Conservation (phyloP, 2,329 filamentous ascomycete genomes). For the Cladosporium colombiae region DNA sequence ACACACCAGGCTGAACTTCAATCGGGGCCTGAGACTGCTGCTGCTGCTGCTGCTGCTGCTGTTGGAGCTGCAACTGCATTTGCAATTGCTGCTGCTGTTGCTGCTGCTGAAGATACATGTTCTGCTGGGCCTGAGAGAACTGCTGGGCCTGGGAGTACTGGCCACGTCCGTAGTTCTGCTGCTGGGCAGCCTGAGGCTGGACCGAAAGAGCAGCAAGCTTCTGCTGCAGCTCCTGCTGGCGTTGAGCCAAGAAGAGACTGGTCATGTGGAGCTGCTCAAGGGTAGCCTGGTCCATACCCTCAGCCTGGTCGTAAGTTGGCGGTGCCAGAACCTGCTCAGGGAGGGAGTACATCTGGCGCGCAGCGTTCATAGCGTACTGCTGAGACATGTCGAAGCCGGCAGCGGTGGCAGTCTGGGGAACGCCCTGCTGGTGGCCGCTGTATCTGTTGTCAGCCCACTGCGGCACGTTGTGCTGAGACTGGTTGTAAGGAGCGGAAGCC, state of each 20-base stretch:
- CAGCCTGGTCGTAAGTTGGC: conserved; percentile 70
- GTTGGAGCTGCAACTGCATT: conserved; percentile 35
- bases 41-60: conserved; percentile 53
- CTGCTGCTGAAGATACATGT: conserved; percentile 63
- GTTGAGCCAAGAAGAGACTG: conserved; percentile 88
- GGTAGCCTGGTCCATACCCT: conserved; percentile 78
- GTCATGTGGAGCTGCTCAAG: conserved; percentile 89
- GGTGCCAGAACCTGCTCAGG: conserved; percentile 88
- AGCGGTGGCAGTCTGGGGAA: conserved; percentile 62
- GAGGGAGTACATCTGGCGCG: conserved; percentile 63
- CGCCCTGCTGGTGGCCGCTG: conserved; percentile 45
- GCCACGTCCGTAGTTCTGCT: conserved; percentile 34
- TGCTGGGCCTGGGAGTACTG: conserved; percentile 55
- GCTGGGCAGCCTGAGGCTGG: conserved; percentile 64
- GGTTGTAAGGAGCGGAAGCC: conserved; percentile 62
- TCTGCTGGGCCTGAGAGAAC: conserved; percentile 55
- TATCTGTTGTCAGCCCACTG: conserved; percentile 47
- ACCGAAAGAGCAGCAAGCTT: conserved; percentile 83
- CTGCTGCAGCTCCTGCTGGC: conserved; percentile 93
- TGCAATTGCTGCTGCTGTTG: conserved; percentile 63
- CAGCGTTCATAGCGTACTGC: conserved; percentile 49
- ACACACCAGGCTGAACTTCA: conserved; percentile 73
- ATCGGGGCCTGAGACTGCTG: conserved; percentile 62
- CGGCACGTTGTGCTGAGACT: conserved; percentile 52
- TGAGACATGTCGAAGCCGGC: conserved; percentile 48